phyloP scores from a whole-genome alignment of 768 basidiomycete genomes.

The Kondoa malvinella region DNA sequence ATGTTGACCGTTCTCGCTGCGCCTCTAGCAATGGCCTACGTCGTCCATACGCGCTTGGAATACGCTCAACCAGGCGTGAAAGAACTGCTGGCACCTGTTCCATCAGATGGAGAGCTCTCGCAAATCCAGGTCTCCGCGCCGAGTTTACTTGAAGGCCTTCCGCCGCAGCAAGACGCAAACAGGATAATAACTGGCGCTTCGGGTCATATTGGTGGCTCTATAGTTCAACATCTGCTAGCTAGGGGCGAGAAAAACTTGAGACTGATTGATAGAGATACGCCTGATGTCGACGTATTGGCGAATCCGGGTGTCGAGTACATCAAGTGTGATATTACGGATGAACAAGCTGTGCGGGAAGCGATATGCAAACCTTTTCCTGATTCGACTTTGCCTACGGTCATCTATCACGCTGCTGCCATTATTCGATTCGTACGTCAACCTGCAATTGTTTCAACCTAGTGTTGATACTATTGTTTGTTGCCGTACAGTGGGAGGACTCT shows the following conservation, averaged over 20 bases:
- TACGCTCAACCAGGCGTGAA: no score
- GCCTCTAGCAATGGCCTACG: no score
- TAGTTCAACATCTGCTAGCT: background rate
- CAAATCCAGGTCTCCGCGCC: no score
- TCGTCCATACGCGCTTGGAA: no score
- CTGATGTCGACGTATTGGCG: background rate
- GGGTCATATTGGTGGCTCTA: background rate
- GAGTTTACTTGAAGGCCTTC: no score
- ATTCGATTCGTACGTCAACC: background rate
- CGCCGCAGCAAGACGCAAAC: background rate
- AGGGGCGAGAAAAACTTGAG: background rate
- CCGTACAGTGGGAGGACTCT: background rate
- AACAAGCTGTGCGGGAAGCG: background rate
- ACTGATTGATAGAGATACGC: background rate
- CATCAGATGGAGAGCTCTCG: no score
- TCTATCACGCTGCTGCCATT: background rate
- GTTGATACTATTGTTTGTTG: no score
- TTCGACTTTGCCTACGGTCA: background rate
- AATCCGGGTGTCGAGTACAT: background rate
- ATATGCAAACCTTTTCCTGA: background rate
- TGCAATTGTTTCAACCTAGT: background rate
- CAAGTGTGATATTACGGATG: background rate
- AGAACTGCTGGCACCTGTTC: no score
- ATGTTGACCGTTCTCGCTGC: no score
- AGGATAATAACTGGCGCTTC: background rate